Conservation (phyloP, 2,329 filamentous ascomycete species). For the Dactylellina leptospora region DNA sequence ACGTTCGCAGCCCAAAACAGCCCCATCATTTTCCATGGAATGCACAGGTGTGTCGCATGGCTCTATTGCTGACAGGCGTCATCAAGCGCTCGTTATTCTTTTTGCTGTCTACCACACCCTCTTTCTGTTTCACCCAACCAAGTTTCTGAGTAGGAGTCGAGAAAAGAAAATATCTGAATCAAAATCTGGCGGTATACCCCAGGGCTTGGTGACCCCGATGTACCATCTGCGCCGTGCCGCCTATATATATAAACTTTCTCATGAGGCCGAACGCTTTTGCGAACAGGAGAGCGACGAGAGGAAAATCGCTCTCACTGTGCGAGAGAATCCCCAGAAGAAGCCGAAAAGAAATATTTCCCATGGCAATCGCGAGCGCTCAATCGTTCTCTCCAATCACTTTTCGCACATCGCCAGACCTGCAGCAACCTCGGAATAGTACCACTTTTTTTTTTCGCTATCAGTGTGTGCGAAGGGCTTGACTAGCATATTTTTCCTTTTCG, state of each 20-base stretch:
- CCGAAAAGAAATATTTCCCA: not conserved
- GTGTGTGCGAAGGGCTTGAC: slow-evolving; percentile 22
- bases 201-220: not conserved
- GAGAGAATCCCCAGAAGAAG: not conserved
- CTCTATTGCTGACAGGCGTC: slow-evolving; percentile 52
- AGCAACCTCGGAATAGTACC: slow-evolving; percentile 5
- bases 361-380: slow-evolving; percentile 11
- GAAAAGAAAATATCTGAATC: slow-evolving; percentile 26
- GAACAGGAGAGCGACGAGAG: slow-evolving; percentile 8
- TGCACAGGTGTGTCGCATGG: slow-evolving; percentile 50
- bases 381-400: not conserved
- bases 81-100: slow-evolving; percentile 50
- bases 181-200: slow-evolving; percentile 16
- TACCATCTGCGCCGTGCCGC: slow-evolving; percentile 22
- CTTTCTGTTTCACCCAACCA: not conserved
- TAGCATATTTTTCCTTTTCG: slow-evolving; percentile 45
- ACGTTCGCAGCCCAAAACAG: not conserved
- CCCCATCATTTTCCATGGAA: slow-evolving; percentile 28
- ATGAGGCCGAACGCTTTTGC: slow-evolving; percentile 29
- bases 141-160: not conserved
- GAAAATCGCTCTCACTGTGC: slow-evolving; percentile 29
- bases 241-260: slow-evolving; percentile 47
- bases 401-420: not conserved
- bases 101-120: slow-evolving; percentile 23
- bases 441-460: slow-evolving; percentile 7